phyloP scores from a whole-genome alignment of 108 stramenopile species.

The Phaeodactylum tricornutum region DNA sequence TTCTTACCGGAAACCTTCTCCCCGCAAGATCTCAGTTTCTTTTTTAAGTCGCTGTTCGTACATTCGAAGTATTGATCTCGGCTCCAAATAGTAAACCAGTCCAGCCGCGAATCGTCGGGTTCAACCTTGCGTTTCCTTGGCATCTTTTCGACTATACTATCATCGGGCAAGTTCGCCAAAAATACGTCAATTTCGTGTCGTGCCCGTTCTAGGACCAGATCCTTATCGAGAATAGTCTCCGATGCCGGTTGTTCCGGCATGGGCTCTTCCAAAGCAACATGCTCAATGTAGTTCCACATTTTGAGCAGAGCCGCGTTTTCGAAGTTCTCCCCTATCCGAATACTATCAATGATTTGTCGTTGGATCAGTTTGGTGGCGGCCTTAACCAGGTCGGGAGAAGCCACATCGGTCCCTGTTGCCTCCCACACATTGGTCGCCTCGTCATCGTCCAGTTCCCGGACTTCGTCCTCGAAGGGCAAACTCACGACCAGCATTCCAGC shows the following conservation, averaged over 20 bases:
- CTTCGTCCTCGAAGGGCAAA: slow-evolving; percentile 62
- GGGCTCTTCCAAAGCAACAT: slow-evolving; percentile 33
- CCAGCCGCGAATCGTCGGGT: slow-evolving; percentile 25
- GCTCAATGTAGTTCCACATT: slow-evolving; percentile 62
- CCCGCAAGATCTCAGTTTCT: slow-evolving; percentile 49
- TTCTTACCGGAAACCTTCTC: slow-evolving; percentile 48
- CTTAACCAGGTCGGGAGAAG: slow-evolving; percentile 22
- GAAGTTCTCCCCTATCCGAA: slow-evolving; percentile 38
- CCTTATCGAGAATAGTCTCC: slow-evolving; percentile 31
- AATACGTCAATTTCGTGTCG: slow-evolving; percentile 42
- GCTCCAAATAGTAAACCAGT: slow-evolving; percentile 45
- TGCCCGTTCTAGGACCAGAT: slow-evolving; percentile 22
- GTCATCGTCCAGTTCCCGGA: slow-evolving; percentile 19
- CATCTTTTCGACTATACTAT: slow-evolving; percentile 18
- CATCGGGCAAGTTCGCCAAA: slow-evolving; percentile 31
- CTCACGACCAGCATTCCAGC: slow-evolving; percentile 35
- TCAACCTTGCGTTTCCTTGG: slow-evolving; percentile 28
- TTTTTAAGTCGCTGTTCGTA: slow-evolving; percentile 38
- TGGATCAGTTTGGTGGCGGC: slow-evolving; percentile 46
- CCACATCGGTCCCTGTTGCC: neutral
- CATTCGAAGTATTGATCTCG: slow-evolving; percentile 22
- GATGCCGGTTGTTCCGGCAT: slow-evolving; percentile 7
- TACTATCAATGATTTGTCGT: slow-evolving; percentile 14
- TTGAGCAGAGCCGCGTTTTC: slow-evolving; percentile 54
- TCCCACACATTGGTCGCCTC: slow-evolving; percentile 9